Evolutionary conservation across 75 land plant genomes (phyloP), one percentile per base, ranked within the genome.

Genomic region (Selaginella moellendorffii): DNA sequence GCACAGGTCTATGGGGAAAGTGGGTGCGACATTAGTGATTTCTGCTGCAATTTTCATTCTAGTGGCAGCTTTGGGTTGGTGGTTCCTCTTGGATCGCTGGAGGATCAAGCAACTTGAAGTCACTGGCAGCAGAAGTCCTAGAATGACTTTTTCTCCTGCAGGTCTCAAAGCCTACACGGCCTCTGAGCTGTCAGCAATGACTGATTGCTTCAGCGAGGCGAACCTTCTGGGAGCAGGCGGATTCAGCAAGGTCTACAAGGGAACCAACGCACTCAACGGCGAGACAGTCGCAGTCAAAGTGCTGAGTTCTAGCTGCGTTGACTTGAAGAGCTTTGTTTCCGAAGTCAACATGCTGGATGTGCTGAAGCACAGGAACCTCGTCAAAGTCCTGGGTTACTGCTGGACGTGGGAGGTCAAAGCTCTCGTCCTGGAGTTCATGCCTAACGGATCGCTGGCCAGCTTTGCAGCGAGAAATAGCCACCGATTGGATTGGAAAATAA

Each of bases 401-500:
- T 53, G 68, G 0, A 65, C 19, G 10, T 24, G 24, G 0, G 82
- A 73, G 0, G 12, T 42, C 36, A 78, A 78, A 70, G 78, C 72
- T 63, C 54, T 86, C 61, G 87, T 86, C 25, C 77, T 86, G 24
- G 78, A 85, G 63, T 90, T 69, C 68, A 46, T 90, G 58, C 67
- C 78, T 24, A 83, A 77, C 20, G 96, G 96, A 0, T 81, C 79
- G 64, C 66, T 90, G 21, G 75, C 74, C 5, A 65, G 61, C 2
- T 75, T 69, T 1, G 30, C 86, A 62, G 27, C 81, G 25, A 64
- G 29, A 71, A 24, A 59, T 19, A 65, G 30, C 0, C 22, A 22
- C 1, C 53, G 51, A 31, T 53, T 85, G 54, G 67, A 30, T 36
- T 77, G 85, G 83, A 30, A 22, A 20, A 66, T n/a, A 24, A 67